Evolutionary conservation across 139 green algal species (phyloP).

Genomic region (Chlorella vulgaris): DNA sequence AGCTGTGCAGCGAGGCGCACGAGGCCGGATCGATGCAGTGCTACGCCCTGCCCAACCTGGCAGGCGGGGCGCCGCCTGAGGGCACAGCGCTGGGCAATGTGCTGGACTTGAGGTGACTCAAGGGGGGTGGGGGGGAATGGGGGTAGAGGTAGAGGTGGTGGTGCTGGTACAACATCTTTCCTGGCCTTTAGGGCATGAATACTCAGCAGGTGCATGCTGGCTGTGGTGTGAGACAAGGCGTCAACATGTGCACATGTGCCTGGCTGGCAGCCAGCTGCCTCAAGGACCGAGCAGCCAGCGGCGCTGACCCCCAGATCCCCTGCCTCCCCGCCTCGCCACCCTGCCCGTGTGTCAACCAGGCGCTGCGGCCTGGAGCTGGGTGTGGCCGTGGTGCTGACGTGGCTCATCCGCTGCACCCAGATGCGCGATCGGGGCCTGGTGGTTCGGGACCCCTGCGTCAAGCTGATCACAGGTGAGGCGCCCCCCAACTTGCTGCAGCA

Average conservation of each 20-base stretch:
- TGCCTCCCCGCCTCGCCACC: too few species aligned
- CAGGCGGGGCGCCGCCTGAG: neutral
- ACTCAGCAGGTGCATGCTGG: too few species aligned
- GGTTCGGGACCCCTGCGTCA: constrained; percentile 10
- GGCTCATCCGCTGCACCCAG: constrained; percentile 17
- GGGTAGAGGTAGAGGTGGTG: neutral
- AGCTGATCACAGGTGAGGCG: constrained; percentile 11
- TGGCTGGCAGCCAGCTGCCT: too few species aligned
- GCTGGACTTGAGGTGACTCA: constrained; percentile 17
- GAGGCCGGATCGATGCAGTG: neutral
- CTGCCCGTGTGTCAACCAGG: too few species aligned
- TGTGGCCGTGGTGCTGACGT: constrained; percentile 27
- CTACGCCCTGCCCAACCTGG: constrained; percentile 37
- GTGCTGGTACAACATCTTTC: too few species aligned
- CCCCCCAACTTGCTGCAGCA: too few species aligned
- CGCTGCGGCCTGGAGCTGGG: constrained; percentile 11
- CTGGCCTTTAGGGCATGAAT: too few species aligned
- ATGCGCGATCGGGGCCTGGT: constrained; percentile 15
- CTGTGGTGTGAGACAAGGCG: too few species aligned
- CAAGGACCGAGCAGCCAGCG: too few species aligned
- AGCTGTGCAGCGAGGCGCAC: constrained; percentile 28
- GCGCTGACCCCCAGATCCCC: too few species aligned
- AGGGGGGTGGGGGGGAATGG: neutral
- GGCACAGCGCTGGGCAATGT: constrained; percentile 24
- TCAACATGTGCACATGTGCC: too few species aligned